Percentiles rank a stretch among this genome's conserved stretches.
Evolutionary conservation across 2,329 filamentous ascomycete species (phyloP).

Genomic region (Helicocarpus griseus): DNA sequence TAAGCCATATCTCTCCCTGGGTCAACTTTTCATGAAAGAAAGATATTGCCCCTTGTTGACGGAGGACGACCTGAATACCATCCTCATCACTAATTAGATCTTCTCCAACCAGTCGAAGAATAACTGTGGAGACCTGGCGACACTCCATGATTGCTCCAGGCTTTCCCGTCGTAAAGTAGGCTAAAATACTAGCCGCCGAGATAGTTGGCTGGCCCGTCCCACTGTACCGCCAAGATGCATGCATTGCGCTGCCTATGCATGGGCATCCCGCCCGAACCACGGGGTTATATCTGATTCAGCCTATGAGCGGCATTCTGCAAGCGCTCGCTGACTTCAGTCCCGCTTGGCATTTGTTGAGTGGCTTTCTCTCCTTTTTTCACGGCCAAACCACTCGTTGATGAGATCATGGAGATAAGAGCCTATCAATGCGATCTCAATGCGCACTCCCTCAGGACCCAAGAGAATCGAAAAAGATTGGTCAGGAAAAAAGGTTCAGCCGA

Average conservation of each 20-base stretch:
- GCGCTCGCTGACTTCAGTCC: neutral
- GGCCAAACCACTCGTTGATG: neutral
- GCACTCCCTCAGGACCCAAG: too few species aligned
- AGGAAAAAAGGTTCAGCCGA: neutral
- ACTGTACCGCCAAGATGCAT: neutral
- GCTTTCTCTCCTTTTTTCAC: neutral
- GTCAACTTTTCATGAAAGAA: too few species aligned
- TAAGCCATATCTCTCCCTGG: neutral
- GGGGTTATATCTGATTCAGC: neutral
- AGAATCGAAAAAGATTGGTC: too few species aligned
- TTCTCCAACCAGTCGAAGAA: too few species aligned
- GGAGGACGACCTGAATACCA: too few species aligned
- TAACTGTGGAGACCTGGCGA: too few species aligned
- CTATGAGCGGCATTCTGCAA: constrained; percentile 3
- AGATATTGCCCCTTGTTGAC: too few species aligned
- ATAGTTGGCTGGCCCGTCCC: neutral
- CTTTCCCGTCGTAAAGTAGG: too few species aligned
- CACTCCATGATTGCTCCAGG: too few species aligned
- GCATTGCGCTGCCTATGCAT: neutral
- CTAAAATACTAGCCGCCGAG: neutral
- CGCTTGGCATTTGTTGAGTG: neutral
- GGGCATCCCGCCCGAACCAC: neutral
- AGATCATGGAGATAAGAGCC: neutral
- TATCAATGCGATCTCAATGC: neutral
- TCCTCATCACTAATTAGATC: too few species aligned